Evolutionary conservation across 495 filamentous ascomycete genomes (phyloP).

Genomic region (Parathielavia appendiculata): DNA sequence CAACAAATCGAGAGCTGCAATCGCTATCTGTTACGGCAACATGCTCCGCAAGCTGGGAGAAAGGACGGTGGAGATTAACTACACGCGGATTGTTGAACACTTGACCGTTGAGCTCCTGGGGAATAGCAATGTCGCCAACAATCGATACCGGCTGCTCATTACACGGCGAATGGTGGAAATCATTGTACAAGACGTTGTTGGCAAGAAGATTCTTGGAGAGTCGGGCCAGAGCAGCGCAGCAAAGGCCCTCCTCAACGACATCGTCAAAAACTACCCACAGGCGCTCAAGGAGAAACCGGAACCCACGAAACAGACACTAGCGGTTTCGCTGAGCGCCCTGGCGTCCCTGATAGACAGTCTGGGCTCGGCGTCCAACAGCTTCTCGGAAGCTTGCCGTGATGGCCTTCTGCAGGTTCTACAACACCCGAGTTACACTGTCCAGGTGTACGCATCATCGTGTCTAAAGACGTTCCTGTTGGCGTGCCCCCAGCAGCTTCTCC

Average conservation of each 20-base stretch:
- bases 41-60: conserved; percentile 69
- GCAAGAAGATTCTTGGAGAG: conserved; percentile 76
- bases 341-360: conserved; percentile 72
- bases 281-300: conserved; percentile 86
- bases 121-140: conserved; percentile 67
- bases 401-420: conserved; percentile 85
- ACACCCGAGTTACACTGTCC: conserved; percentile 94
- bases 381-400: conserved; percentile 79
- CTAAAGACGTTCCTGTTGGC: conserved; percentile 82
- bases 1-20: conserved; percentile 73
- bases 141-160: conserved; percentile 81
- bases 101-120: conserved; percentile 75
- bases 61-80: conserved; percentile 70
- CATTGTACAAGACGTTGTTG: conserved; percentile 79
- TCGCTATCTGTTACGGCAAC: conserved; percentile 82
- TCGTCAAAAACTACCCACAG: conserved; percentile 93
- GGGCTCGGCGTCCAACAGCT: conserved; percentile 69
- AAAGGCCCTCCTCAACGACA: conserved; percentile 74
- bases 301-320: conserved; percentile 80
- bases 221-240: conserved; percentile 79
- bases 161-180: conserved; percentile 80
- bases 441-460: conserved; percentile 79
- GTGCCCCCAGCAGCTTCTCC: conserved; percentile 84
- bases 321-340: conserved; percentile 72
- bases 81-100: conserved; percentile 73